Evolutionary conservation across 2,329 filamentous ascomycete genomes (phyloP).

Genomic region (Lizonia empirigonia): DNA sequence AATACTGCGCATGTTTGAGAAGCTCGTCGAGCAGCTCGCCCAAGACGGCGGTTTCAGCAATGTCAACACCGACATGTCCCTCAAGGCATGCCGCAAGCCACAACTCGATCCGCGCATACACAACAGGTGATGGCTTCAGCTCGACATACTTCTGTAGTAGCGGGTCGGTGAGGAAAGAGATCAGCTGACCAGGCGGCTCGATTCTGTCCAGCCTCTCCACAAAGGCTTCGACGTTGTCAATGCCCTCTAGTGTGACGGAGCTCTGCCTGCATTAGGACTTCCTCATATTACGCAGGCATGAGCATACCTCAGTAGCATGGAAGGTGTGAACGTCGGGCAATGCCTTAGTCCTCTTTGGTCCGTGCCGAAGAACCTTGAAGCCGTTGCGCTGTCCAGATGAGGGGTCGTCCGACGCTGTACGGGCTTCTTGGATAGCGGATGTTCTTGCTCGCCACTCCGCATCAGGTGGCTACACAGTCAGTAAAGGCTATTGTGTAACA

Average conservation of each 20-base stretch:
- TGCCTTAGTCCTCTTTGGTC: conserved; percentile 56
- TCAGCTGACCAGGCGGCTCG: conserved; percentile 80
- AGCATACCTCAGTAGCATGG: conserved; percentile 66
- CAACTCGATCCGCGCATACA: conserved; percentile 40
- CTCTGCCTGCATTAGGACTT: conserved; percentile 31
- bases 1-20: conserved; percentile 40
- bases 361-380: conserved; percentile 67
- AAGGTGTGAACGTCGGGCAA: conserved; percentile 75
- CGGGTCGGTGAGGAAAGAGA: conserved; percentile 76
- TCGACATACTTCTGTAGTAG: conserved; percentile 77
- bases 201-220: conserved; percentile 76
- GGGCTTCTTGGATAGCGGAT: conserved; percentile 68
- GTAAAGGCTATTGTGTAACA: conserved; percentile 26
- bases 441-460: conserved; percentile 73
- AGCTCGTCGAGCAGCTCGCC: conserved; percentile 42
- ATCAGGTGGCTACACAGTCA: conserved; percentile 66
- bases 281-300: neutral
- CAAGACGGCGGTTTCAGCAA: conserved; percentile 26
- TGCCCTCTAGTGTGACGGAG: conserved; percentile 70
- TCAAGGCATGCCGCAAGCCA: conserved; percentile 49
- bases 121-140: conserved; percentile 49
- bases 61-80: conserved; percentile 39
- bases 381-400: conserved; percentile 53
- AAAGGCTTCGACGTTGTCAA: conserved; percentile 72
- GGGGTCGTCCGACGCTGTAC: conserved; percentile 49